phyloP scores from a whole-genome alignment of 2,329 filamentous ascomycete genomes.

The Nannizzia gypsea region DNA sequence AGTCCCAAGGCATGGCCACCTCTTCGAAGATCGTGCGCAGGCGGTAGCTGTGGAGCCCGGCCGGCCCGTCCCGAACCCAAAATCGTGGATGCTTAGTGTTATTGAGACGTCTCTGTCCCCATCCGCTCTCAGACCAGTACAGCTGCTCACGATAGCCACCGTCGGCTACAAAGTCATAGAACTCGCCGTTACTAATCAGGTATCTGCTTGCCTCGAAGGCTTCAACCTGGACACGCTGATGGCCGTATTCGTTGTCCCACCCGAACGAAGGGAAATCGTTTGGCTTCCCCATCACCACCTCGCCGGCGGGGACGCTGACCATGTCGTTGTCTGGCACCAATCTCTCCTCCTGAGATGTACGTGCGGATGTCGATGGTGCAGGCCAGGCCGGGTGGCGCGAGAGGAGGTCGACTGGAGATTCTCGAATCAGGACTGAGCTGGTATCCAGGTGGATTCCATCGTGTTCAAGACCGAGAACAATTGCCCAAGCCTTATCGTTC shows the following conservation, averaged over 20 bases:
- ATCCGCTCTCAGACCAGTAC: conserved; percentile 1
- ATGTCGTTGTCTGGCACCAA: background rate
- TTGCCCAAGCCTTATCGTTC: background rate
- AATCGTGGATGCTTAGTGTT: background rate
- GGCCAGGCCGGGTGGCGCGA: background rate
- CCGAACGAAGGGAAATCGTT: background rate
- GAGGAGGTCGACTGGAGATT: background rate
- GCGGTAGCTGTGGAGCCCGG: background rate
- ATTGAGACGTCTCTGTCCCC: background rate
- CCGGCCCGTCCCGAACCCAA: background rate
- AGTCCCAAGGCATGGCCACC: background rate
- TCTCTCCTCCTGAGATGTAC: background rate
- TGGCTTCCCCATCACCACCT: conserved; percentile 1
- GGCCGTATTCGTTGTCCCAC: conserved; percentile 1
- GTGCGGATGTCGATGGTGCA: background rate
- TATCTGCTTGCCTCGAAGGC: background rate
- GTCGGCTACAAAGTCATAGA: background rate
- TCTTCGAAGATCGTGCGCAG: background rate
- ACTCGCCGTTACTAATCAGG: background rate
- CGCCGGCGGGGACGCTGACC: background rate
- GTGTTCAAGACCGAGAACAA: background rate
- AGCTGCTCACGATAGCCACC: background rate
- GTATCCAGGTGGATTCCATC: conserved; percentile 2
- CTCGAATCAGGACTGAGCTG: background rate
- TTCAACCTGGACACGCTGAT: background rate